Conservation (phyloP, 2,329 filamentous ascomycete genomes). For the Coccinonectria pachysandricola region DNA sequence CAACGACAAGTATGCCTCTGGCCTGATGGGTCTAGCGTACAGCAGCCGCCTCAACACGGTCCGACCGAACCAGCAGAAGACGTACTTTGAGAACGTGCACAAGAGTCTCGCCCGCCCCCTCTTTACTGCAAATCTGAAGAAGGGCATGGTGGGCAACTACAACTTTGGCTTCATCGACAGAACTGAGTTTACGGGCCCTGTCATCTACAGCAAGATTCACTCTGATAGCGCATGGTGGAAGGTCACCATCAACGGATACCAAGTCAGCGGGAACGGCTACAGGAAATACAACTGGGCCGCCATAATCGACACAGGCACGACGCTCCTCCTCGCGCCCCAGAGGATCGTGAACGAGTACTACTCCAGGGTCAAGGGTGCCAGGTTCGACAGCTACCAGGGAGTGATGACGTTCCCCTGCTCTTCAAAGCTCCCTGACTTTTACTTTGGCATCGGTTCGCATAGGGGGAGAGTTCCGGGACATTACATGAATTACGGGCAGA, state of each 20-base stretch:
- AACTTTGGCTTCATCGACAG: constrained; percentile 42
- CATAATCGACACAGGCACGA: constrained; percentile 64
- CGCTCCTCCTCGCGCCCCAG: constrained; percentile 49
- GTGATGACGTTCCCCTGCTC: constrained; percentile 51
- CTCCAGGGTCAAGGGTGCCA: constrained; percentile 40
- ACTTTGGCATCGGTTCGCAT: constrained; percentile 24
- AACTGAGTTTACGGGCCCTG: constrained; percentile 43
- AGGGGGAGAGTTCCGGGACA: constrained; percentile 24
- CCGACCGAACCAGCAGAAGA: constrained; percentile 20
- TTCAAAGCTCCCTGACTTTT: constrained; percentile 34
- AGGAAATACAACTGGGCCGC: constrained; percentile 29
- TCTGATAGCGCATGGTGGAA: constrained; percentile 50
- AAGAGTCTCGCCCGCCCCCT: constrained; percentile 19
- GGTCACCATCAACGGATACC: constrained; percentile 46
- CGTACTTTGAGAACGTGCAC: constrained; percentile 28
- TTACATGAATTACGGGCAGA: constrained; percentile 28
- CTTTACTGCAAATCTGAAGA: constrained; percentile 27
- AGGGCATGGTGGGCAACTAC: constrained; percentile 25
- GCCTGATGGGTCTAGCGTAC: constrained; percentile 26
- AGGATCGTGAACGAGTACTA: constrained; percentile 50
- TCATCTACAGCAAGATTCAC: constrained; percentile 45
- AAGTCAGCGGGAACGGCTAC: constrained; percentile 30
- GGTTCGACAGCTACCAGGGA: constrained; percentile 33
- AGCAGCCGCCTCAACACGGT: constrained; percentile 25
- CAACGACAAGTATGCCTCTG: constrained; percentile 24